Percentiles rank a stretch among this genome's conserved stretches.
Evolutionary conservation across 352 stramenopile species (phyloP).

Genomic region (Globisporangium carolinianum): DNA sequence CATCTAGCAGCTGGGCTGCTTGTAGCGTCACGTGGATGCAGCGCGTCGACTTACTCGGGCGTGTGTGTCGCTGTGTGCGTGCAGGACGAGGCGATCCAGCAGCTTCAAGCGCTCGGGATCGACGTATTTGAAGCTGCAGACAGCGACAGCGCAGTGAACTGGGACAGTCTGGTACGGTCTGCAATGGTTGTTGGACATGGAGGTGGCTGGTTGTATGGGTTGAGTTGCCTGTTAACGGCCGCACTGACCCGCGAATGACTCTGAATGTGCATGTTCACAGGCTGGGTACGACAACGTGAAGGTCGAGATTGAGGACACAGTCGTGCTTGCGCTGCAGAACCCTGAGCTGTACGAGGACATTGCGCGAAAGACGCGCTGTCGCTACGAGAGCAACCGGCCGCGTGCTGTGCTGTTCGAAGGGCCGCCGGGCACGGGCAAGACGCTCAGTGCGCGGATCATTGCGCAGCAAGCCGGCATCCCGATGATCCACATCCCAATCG

Average conservation of each 20-base stretch:
- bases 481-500: conserved; percentile 92
- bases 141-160: conserved; percentile 57
- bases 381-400: conserved; percentile 87
- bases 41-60: background rate
- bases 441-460: conserved; percentile 91
- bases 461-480: conserved; percentile 88
- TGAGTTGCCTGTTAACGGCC: too few species aligned
- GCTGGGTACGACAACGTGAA: conserved; percentile 89
- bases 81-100: conserved; percentile 74
- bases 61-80: background rate
- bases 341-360: conserved; percentile 89
- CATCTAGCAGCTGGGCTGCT: background rate
- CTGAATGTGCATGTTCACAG: conserved; percentile 16
- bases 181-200: background rate
- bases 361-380: conserved; percentile 80
- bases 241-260: too few species aligned
- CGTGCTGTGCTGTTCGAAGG: conserved; percentile 91
- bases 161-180: conserved; percentile 66
- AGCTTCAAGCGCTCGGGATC: conserved; percentile 73
- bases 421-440: conserved; percentile 92
- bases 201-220: too few species aligned
- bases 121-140: conserved; percentile 69
- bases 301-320: conserved; percentile 88
- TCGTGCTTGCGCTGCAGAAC: conserved; percentile 89
- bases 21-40: too few species aligned